phyloP scores from a whole-genome alignment of 2,329 filamentous ascomycete species.

The Aureobasidium subglaciale region DNA sequence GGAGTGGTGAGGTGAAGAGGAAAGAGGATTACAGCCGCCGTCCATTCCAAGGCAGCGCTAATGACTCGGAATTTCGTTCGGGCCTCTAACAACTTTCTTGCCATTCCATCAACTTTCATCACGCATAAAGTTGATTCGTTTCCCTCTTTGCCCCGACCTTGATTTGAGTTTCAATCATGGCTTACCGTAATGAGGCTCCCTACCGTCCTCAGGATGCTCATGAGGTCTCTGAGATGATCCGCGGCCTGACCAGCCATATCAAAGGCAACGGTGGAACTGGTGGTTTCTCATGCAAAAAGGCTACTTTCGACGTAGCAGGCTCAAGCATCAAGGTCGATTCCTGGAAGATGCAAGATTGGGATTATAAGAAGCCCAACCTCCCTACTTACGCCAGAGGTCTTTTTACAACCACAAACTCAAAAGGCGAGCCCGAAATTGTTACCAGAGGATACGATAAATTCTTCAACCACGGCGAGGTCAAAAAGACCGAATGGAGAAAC shows the following conservation, averaged over 20 bases:
- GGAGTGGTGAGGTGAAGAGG: background rate
- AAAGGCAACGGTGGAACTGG: slow-evolving; percentile 47
- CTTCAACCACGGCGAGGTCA: slow-evolving; percentile 85
- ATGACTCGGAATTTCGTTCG: slow-evolving; percentile 7
- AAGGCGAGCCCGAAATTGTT: slow-evolving; percentile 67
- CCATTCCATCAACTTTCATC: slow-evolving; percentile 3
- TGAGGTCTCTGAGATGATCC: slow-evolving; percentile 60
- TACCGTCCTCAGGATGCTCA: slow-evolving; percentile 62
- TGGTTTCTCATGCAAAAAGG: slow-evolving; percentile 69
- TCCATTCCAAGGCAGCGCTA: background rate
- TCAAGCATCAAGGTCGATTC: slow-evolving; percentile 68
- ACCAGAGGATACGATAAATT: slow-evolving; percentile 97
- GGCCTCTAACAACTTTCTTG: background rate
- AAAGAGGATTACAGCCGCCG: background rate
- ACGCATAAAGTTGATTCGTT: background rate
- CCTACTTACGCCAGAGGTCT: slow-evolving; percentile 90
- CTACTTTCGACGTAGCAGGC: slow-evolving; percentile 64
- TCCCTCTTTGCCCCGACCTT: background rate
- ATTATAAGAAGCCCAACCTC: slow-evolving; percentile 81
- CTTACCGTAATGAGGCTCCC: slow-evolving; percentile 47
- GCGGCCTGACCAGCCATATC: slow-evolving; percentile 54
- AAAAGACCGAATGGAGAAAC: slow-evolving; percentile 73
- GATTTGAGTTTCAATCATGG: slow-evolving; percentile 37
- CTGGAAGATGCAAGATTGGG: slow-evolving; percentile 91
- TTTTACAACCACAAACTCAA: slow-evolving; percentile 70